Evolutionary conservation across 371 early-diverging fungal species (phyloP).

Genomic region (Circinella minor): DNA sequence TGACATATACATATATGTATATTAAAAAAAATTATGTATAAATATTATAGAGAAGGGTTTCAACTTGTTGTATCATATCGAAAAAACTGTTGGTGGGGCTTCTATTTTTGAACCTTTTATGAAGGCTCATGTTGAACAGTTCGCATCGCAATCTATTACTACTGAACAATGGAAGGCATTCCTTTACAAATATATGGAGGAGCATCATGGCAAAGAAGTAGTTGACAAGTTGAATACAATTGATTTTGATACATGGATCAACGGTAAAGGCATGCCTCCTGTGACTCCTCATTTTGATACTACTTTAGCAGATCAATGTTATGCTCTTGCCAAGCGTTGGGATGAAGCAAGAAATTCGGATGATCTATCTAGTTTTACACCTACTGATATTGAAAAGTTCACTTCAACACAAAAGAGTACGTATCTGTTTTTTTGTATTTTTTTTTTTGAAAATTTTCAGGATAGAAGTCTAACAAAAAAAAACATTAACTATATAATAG

Average conservation of each 20-base stretch:
- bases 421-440: neutral
- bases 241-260: slow-evolving; percentile 92
- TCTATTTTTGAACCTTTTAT: slow-evolving; percentile 85
- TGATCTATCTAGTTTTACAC: slow-evolving; percentile 58
- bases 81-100: slow-evolving; percentile 85
- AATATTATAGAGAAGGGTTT: slow-evolving; percentile 81
- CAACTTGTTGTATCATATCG: slow-evolving; percentile 91
- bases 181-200: slow-evolving; percentile 74
- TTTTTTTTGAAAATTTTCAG: too few species aligned
- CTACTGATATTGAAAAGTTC: slow-evolving; percentile 68
- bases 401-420: slow-evolving; percentile 77
- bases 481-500: slow-evolving; percentile 23
- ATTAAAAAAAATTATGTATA: neutral
- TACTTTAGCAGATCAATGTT: slow-evolving; percentile 82
- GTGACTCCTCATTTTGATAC: slow-evolving; percentile 86
- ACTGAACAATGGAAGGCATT: slow-evolving; percentile 87
- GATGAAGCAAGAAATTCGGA: slow-evolving; percentile 56
- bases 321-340: slow-evolving; percentile 83
- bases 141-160: slow-evolving; percentile 87
- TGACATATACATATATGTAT: neutral
- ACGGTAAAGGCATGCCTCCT: slow-evolving; percentile 88
- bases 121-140: slow-evolving; percentile 82
- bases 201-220: slow-evolving; percentile 67
- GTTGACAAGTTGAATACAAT: slow-evolving; percentile 71
- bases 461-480: too few species aligned